Evolutionary conservation across 371 early-diverging fungal genomes (phyloP).

Genomic region (Blakeslea trispora): DNA sequence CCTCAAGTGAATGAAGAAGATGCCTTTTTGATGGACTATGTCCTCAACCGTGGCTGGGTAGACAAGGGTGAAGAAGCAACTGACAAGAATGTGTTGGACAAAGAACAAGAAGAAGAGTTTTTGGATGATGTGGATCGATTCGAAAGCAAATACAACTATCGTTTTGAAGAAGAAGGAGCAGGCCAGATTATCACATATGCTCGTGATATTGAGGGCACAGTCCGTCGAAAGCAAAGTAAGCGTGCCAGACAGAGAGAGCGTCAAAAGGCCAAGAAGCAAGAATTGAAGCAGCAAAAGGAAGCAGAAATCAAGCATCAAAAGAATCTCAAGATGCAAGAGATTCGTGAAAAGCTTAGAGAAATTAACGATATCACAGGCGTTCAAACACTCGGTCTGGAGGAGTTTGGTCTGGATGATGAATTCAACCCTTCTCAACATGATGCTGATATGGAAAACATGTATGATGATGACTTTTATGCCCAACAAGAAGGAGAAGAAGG

Average conservation of each 20-base stretch:
- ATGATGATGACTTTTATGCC: conserved; percentile 73
- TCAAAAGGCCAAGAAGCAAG: conserved; percentile 69
- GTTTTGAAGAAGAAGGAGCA: conserved; percentile 87
- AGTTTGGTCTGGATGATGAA: conserved; percentile 85
- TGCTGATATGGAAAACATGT: conserved; percentile 76
- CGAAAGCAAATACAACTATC: conserved; percentile 89
- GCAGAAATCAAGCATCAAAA: conserved; percentile 90
- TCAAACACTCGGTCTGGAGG: conserved; percentile 67
- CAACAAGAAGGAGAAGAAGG: conserved; percentile 28
- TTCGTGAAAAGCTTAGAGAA: conserved; percentile 73
- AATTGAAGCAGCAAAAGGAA: conserved; percentile 63
- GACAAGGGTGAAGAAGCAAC: conserved; percentile 62
- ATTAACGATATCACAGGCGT: conserved; percentile 88
- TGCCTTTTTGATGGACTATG: conserved; percentile 87
- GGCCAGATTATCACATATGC: conserved; percentile 70
- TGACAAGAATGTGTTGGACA: conserved; percentile 53
- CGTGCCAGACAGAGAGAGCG: conserved; percentile 73
- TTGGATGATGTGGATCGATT: conserved; percentile 83
- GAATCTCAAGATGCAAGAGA: conserved; percentile 85
- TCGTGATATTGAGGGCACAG: conserved; percentile 74
- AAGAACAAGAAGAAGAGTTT: conserved; percentile 60
- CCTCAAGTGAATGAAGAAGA: conserved; percentile 66
- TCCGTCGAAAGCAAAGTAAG: conserved; percentile 72
- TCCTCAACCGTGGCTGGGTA: conserved; percentile 94
- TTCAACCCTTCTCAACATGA: conserved; percentile 89